These are phyloP conservation scores for Neurospora sp. DNA, from an alignment of 495 filamentous ascomycete species.

Conservation along the genomic window DNA sequence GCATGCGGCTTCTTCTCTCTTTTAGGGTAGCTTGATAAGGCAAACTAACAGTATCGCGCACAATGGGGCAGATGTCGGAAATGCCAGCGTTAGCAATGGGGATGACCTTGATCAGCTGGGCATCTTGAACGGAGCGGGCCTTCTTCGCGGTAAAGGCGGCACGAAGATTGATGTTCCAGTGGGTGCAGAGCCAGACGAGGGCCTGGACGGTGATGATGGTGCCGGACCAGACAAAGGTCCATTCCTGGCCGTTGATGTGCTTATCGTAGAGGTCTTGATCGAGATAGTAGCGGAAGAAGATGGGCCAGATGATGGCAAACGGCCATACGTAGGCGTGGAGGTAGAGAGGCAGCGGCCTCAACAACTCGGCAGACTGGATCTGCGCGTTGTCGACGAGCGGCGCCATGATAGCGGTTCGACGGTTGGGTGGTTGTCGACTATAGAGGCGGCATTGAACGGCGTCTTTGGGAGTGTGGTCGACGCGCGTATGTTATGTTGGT, in stretches of 20 bases:
- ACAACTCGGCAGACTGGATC: conserved; percentile 78
- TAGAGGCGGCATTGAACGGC: not conserved
- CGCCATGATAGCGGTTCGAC: conserved; percentile 22
- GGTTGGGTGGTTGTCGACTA: not conserved
- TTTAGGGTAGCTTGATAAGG: not conserved
- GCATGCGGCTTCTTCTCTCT: not conserved
- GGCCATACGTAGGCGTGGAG: conserved; percentile 88
- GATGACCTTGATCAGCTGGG: conserved; percentile 87
- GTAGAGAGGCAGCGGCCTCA: conserved; percentile 73
- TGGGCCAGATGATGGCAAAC: conserved; percentile 81
- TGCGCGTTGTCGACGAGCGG: conserved; percentile 84
- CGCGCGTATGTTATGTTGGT: not conserved
- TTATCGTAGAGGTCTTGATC: conserved; percentile 74
- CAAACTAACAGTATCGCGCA: conserved; percentile 55
- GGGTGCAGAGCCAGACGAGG: conserved; percentile 87
- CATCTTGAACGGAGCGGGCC: conserved; percentile 61
- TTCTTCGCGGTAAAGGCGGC: conserved; percentile 70
- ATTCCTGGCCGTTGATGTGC: conserved; percentile 81
- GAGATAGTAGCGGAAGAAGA: conserved; percentile 79
- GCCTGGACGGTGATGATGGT: conserved; percentile 80
- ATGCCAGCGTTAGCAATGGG: conserved; percentile 82
- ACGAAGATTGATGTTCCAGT: conserved; percentile 89
- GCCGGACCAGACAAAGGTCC: conserved; percentile 92
- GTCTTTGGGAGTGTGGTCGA: not conserved
- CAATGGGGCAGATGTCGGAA: conserved; percentile 76